Conservation (phyloP, 768 basidiomycete species). For the Sistotremastrum suecicum region DNA sequence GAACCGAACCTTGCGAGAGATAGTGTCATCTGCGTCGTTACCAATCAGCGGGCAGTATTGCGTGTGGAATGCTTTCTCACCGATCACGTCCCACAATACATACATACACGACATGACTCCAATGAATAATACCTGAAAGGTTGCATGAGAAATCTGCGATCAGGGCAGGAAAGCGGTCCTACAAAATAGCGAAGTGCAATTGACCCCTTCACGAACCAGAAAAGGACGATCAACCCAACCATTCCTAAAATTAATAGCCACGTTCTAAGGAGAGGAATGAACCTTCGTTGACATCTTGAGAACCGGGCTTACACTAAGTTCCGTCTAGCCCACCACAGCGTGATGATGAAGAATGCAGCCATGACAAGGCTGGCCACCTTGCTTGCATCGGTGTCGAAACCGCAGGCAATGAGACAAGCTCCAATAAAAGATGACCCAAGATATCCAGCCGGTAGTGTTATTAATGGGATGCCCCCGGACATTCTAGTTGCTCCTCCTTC, state of each 20-base stretch:
- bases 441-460: slow-evolving; percentile 78
- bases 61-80: slow-evolving; percentile 21
- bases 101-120: slow-evolving; percentile 84
- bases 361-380: slow-evolving; percentile 72
- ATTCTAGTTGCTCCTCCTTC: slow-evolving; percentile 81
- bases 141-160: neutral
- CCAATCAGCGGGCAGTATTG: neutral
- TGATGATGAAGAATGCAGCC: slow-evolving; percentile 76
- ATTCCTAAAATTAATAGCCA: slow-evolving; percentile 71
- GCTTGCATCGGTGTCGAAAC: slow-evolving; percentile 79
- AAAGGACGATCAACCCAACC: slow-evolving; percentile 63
- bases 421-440: slow-evolving; percentile 80
- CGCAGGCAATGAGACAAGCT: slow-evolving; percentile 74
- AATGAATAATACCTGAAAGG: slow-evolving; percentile 55
- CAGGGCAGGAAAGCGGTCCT: slow-evolving; percentile 10
- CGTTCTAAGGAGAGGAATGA: slow-evolving; percentile 30
- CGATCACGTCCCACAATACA: slow-evolving; percentile 78
- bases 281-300: neutral
- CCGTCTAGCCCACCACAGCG: slow-evolving; percentile 75
- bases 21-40: slow-evolving; percentile 52
- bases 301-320: slow-evolving; percentile 46
- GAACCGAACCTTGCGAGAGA: slow-evolving; percentile 40
- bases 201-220: slow-evolving; percentile 71
- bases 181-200: slow-evolving; percentile 70
- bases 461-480: slow-evolving; percentile 72